Conservation (phyloP, 768 basidiomycete species). For the Pulveroboletus sp. region DNA sequence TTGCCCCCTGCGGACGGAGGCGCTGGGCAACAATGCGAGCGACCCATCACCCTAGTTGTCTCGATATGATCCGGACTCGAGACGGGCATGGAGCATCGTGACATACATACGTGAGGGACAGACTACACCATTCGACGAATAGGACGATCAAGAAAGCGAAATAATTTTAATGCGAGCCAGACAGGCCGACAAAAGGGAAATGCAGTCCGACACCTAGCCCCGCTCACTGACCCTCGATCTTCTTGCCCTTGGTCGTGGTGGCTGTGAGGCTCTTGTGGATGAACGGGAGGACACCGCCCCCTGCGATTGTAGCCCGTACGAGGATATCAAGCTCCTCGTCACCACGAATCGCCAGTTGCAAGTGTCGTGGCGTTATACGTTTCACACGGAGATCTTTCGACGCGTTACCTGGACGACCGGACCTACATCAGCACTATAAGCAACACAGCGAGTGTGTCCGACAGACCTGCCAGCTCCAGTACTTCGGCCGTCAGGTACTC, state of each 20-base stretch:
- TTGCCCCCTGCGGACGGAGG: no score
- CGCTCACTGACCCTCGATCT: constrained; percentile 34
- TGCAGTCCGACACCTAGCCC: not conserved
- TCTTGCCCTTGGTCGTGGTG: constrained; percentile 43
- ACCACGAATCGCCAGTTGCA: constrained; percentile 93
- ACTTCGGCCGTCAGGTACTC: constrained; percentile 98
- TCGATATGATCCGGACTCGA: not conserved
- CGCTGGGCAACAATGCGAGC: no score
- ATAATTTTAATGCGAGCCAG: constrained; percentile 15
- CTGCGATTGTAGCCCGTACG: constrained; percentile 90
- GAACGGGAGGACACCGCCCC: constrained; percentile 83
- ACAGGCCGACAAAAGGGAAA: no score
- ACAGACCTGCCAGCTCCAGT: constrained; percentile 86
- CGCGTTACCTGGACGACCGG: constrained; percentile 66
- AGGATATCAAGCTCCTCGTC: constrained; percentile 97
- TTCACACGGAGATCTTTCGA: constrained; percentile 97
- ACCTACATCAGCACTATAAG: not conserved
- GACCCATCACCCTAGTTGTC: not conserved
- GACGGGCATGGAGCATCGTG: not conserved
- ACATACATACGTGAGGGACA: constrained; percentile 10
- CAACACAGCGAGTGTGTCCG: not conserved
- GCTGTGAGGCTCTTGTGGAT: constrained; percentile 79
- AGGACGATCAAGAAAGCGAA: constrained; percentile 6
- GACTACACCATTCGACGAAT: constrained; percentile 13
- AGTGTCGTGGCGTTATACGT: constrained; percentile 92